Base-by-base conservation (phyloP, 768 basidiomycete species). In the Roridomyces roridus region DNA sequence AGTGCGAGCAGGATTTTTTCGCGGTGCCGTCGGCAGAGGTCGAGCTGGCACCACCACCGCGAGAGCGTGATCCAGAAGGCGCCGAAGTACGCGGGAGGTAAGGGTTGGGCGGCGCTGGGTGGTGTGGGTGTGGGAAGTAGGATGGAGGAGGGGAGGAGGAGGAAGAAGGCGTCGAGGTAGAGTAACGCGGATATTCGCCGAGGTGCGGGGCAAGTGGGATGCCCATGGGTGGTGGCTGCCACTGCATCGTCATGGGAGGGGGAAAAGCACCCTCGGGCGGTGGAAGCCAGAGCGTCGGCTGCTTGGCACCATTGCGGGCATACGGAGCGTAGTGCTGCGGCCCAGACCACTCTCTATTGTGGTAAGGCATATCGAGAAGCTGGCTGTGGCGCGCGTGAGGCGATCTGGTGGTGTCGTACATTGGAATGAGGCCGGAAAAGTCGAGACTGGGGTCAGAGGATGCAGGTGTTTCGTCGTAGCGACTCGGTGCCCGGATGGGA, bases 1-100 rank as follows among this genome's bases (percentile, higher is more conserved):
- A 60, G 40, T 60, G 59, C 45, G 50, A 55, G 26, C 57, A 59
- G 9, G 42, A 35, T 40, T 59, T 59, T 29, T 57, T 57, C 3
- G 41, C 24, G 14, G n/a, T n/a, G n/a, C n/a, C 12, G 29, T 24
- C 28, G 51, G 36, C n/a, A n/a, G n/a, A 21, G 51, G 21, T 41
- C 8, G 41, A 14, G 47, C 6, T 31, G 35, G 31, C 14, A 34
- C 47, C 21, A 28, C 45, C 23, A 17, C 29, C 11, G n/a, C 25
- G 18, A 17, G 17, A 17, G 43, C 8, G 20, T 21, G 43, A 5
- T 6, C 23, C n/a, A 17, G 45, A 20, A 44, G 21, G 21, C 23
- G 21, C 21, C 11, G 43, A 44, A 24, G 43, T n/a, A n/a, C 20
- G 43, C 6, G 43, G 43, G 43, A 10, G 23, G 26, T 17, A 18